phyloP scores from a whole-genome alignment of 495 filamentous ascomycete species.

The Lophiostoma macrostomum region DNA sequence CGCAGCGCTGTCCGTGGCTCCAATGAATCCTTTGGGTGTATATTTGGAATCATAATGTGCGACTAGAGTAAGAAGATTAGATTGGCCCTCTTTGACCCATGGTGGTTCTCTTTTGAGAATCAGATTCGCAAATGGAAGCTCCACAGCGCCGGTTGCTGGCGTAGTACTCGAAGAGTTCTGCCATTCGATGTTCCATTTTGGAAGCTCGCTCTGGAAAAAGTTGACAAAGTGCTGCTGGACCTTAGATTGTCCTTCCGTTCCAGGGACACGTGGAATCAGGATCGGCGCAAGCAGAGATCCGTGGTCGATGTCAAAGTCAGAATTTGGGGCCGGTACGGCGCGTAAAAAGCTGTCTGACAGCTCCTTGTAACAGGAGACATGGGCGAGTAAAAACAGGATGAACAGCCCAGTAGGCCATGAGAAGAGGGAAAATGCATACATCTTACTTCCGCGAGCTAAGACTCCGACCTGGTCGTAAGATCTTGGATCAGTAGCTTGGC shows the following conservation, averaged over 20 bases:
- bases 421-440: not conserved
- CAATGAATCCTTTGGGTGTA: constrained; percentile 82
- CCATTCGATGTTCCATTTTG: constrained; percentile 72
- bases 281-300: constrained; percentile 82
- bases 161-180: constrained; percentile 86
- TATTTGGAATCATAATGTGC: constrained; percentile 93
- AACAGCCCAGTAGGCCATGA: too few relatives aligned
- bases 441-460: too few relatives aligned
- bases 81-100: constrained; percentile 67
- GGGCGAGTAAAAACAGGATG: constrained; percentile 1
- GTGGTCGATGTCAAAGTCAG: constrained; percentile 76
- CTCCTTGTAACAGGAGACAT: constrained; percentile 60
- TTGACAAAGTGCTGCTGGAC: constrained; percentile 79
- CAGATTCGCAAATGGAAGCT: constrained; percentile 82
- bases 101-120: constrained; percentile 89
- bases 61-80: constrained; percentile 77
- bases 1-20: constrained; percentile 87
- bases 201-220: constrained; percentile 72
- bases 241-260: constrained; percentile 68
- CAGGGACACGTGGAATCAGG: constrained; percentile 84
- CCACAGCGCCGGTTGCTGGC: constrained; percentile 62
- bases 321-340: constrained; percentile 61
- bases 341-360: constrained; percentile 70
- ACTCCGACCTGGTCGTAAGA: too few relatives aligned
- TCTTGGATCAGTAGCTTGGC: too few relatives aligned